Conservation (phyloP, 148 eudicot species). For the Silene uniflora region DNA sequence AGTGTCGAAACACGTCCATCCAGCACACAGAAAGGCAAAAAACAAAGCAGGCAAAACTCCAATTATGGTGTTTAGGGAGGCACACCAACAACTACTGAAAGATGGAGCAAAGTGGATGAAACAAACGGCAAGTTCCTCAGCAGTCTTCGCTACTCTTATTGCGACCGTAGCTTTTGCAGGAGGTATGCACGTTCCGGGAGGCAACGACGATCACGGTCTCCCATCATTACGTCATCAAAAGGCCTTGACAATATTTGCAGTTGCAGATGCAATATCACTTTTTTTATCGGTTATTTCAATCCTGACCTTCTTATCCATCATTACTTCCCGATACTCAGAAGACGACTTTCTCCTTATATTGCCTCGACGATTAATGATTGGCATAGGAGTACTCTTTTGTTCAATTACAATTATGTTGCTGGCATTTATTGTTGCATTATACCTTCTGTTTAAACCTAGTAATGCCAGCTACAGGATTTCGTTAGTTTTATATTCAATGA, state of each 20-base stretch:
- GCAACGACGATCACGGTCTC: neutral
- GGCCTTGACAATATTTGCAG: constrained; percentile 18
- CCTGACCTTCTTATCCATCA: constrained; percentile 26
- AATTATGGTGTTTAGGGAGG: constrained; percentile 21
- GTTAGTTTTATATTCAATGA: neutral
- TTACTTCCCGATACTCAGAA: constrained; percentile 22
- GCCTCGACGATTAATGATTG: constrained; percentile 21
- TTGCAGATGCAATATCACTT: constrained; percentile 25
- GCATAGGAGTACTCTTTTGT: constrained; percentile 20
- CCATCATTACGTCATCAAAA: neutral
- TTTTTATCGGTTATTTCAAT: constrained; percentile 18
- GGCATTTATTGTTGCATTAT: constrained; percentile 18
- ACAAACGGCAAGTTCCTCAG: constrained; percentile 23
- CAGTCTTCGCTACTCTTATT: constrained; percentile 26
- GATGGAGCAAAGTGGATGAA: constrained; percentile 33
- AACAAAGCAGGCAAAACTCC: constrained; percentile 30
- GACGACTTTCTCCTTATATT: constrained; percentile 8
- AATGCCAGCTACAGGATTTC: neutral
- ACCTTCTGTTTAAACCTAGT: constrained; percentile 11
- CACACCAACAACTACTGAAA: constrained; percentile 22
- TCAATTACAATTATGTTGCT: constrained; percentile 18
- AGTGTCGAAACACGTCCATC: constrained; percentile 28
- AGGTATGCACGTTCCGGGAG: constrained; percentile 26
- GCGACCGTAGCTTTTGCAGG: constrained; percentile 26
- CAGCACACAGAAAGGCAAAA: constrained; percentile 22